phyloP scores from a whole-genome alignment of 2,329 filamentous ascomycete species.

The Ilyonectria robusta region DNA sequence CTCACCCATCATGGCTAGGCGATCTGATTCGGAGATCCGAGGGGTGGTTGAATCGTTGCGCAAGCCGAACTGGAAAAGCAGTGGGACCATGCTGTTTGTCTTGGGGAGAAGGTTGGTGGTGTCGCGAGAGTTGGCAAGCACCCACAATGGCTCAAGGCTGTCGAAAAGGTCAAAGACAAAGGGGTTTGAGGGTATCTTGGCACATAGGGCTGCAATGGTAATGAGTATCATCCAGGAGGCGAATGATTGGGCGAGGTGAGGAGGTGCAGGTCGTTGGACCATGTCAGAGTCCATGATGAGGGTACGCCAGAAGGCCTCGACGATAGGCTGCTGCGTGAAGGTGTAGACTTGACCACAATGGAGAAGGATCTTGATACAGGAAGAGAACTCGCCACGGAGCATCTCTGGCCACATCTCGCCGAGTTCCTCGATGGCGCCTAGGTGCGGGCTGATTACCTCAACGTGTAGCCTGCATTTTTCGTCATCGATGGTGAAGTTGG shows the following conservation, averaged over 20 bases:
- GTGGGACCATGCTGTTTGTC: slow-evolving; percentile 26
- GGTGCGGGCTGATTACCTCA: slow-evolving; percentile 34
- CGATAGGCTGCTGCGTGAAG: slow-evolving; percentile 40
- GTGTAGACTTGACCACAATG: slow-evolving; percentile 40
- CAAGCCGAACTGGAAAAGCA: slow-evolving; percentile 35
- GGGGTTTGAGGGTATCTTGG: slow-evolving; percentile 15
- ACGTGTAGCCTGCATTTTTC: slow-evolving; percentile 23
- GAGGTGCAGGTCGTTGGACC: slow-evolving; percentile 35
- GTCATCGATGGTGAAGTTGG: slow-evolving; percentile 31
- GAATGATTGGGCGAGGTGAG: slow-evolving; percentile 31
- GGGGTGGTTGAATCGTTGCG: slow-evolving; percentile 24
- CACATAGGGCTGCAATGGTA: slow-evolving; percentile 30
- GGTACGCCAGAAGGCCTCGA: slow-evolving; percentile 47
- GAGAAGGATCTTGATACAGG: slow-evolving; percentile 38
- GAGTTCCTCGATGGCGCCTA: slow-evolving; percentile 38
- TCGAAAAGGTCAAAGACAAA: slow-evolving; percentile 37
- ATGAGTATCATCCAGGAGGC: slow-evolving; percentile 35
- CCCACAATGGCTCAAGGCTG: slow-evolving; percentile 38
- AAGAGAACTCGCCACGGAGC: slow-evolving; percentile 25
- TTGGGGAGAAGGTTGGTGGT: slow-evolving; percentile 38
- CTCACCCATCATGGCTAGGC: slow-evolving; percentile 6
- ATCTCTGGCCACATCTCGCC: slow-evolving; percentile 30
- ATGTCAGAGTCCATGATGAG: slow-evolving; percentile 45
- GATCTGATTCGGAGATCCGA: slow-evolving; percentile 26
- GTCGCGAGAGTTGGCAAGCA: slow-evolving; percentile 40